Evolutionary conservation across 169 alveolate species (phyloP).

Genomic region (Plasmodium yoelii): DNA sequence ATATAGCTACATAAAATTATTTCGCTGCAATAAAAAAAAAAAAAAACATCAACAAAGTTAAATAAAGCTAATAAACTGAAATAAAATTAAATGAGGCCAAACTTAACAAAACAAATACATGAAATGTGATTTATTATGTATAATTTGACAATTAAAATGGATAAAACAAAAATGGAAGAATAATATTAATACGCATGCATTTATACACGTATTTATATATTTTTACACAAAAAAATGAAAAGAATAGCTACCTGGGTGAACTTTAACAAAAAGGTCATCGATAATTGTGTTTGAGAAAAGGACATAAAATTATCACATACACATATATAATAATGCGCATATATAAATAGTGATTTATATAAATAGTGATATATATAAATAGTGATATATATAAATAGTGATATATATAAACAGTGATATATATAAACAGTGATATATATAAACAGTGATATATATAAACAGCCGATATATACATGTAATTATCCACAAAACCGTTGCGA

Average conservation of each 20-base stretch:
- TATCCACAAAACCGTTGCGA: neutral
- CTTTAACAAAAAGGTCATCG: too few species aligned
- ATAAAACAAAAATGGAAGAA: too few species aligned
- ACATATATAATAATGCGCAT: neutral
- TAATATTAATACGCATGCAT: neutral
- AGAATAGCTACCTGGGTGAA: too few species aligned
- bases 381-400: too few species aligned
- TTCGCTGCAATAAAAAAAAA: neutral
- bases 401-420: too few species aligned
- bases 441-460: too few species aligned
- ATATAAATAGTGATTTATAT: too few species aligned
- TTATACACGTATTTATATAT: neutral
- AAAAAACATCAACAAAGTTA: neutral
- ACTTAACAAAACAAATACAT: neutral
- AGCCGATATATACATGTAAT: neutral
- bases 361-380: too few species aligned
- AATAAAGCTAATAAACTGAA: neutral
- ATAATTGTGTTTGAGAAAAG: too few species aligned
- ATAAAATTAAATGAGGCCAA: neutral
- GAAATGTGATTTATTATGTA: neutral
- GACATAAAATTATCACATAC: neutral
- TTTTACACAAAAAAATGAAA: neutral
- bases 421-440: too few species aligned
- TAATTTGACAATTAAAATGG: too few species aligned
- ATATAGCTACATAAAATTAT: neutral